A percentile compares a stretch with the other conserved stretches of the same genome.
phyloP scores from a whole-genome alignment of 2,329 filamentous ascomycete genomes.

The Scolecobasidium constrictum region DNA sequence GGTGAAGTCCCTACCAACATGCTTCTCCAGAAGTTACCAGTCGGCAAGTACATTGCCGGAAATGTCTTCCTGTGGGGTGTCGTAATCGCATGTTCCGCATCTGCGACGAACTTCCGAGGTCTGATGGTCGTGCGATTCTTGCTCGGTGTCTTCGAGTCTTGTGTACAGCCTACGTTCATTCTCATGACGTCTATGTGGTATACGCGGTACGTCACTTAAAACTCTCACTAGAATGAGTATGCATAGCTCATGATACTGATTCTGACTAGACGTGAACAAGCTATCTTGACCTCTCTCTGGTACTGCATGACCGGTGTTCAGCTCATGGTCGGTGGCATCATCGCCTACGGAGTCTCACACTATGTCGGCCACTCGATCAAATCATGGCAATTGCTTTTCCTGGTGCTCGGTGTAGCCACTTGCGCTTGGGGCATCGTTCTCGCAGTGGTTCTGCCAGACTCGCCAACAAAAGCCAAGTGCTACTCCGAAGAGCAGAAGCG shows the following conservation, averaged over 20 bases:
- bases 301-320: slow-evolving; percentile 66
- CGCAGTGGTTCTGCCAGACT: slow-evolving; percentile 10
- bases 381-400: slow-evolving; percentile 38
- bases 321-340: slow-evolving; percentile 65
- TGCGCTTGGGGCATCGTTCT: slow-evolving; percentile 12
- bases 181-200: slow-evolving; percentile 60
- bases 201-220: slow-evolving; percentile 39
- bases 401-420: slow-evolving; percentile 17
- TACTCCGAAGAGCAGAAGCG: slow-evolving; percentile 25
- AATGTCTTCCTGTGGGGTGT: slow-evolving; percentile 55
- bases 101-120: slow-evolving; percentile 48
- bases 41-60: slow-evolving; percentile 54
- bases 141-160: slow-evolving; percentile 60
- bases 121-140: slow-evolving; percentile 52
- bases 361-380: slow-evolving; percentile 14
- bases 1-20: slow-evolving; percentile 65
- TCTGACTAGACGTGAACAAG: slow-evolving; percentile 44
- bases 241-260: background rate
- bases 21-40: slow-evolving; percentile 51
- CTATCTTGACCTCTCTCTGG: slow-evolving; percentile 57
- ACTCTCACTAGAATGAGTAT: background rate
- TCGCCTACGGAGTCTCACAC: slow-evolving; percentile 55
- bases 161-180: slow-evolving; percentile 57
- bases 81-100: slow-evolving; percentile 49
- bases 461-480: slow-evolving; percentile 18